phyloP scores from a whole-genome alignment of 805 yeast genomes.

The Lipomyces sp. region DNA sequence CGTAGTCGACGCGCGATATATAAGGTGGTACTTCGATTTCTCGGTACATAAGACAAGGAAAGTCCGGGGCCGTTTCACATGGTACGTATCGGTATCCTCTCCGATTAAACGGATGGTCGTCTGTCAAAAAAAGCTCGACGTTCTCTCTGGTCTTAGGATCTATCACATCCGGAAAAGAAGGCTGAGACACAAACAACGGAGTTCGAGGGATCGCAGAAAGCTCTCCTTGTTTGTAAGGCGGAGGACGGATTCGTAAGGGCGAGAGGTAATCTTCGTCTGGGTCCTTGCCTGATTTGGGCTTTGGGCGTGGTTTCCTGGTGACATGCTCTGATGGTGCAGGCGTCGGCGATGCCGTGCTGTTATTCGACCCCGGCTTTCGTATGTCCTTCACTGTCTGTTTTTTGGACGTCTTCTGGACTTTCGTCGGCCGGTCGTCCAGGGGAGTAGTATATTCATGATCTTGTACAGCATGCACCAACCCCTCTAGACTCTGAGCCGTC shows the following conservation, averaged over 20 bases:
- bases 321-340: too few relatives aligned
- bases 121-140: constrained; percentile 46
- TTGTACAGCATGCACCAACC: too few relatives aligned
- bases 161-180: background rate
- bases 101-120: constrained; percentile 78
- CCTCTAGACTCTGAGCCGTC: too few relatives aligned
- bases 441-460: background rate
- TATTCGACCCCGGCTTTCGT: too few relatives aligned
- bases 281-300: background rate
- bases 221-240: constrained; percentile 28
- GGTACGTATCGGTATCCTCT: constrained; percentile 78
- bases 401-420: too few relatives aligned
- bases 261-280: constrained; percentile 10
- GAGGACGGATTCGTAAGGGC: constrained; percentile 20
- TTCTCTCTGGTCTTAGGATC: constrained; percentile 10
- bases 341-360: too few relatives aligned
- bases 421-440: constrained; percentile 3
- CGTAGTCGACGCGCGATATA: constrained; percentile 53
- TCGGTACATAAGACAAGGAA: constrained; percentile 58
- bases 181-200: constrained; percentile 15
- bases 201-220: constrained; percentile 19
- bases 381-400: too few relatives aligned
- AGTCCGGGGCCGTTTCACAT: constrained; percentile 60
- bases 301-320: constrained; percentile 12
- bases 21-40: constrained; percentile 74